Evolutionary conservation across 495 filamentous ascomycete genomes (phyloP), one percentile per base, ranked within the genome.

Genomic region (Penicillium tannophilum): DNA sequence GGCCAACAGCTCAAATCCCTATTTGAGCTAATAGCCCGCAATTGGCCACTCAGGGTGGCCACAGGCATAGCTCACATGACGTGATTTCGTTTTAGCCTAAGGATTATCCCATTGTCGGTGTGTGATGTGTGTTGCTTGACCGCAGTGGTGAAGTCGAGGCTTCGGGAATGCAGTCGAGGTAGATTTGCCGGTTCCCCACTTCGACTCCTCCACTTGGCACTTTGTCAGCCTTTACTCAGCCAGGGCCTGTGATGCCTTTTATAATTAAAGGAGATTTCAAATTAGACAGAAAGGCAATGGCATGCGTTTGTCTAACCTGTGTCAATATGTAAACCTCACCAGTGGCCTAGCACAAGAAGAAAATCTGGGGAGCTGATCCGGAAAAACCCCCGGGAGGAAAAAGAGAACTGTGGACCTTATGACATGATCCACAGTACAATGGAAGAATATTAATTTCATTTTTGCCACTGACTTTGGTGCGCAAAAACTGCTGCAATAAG

Each of bases 191-290:
- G 43, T 30, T 55, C 66, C 54, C 66, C 58, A 62, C 59, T 58
- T 20, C 41, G 17, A 23, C 33, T 44, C 54, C 58, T 61, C 64
- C 61, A 64, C 64, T 60, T 53, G 51, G 23, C 20, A 43, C 51
- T 67, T 69, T 62, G 67, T 69, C 62, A 69, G 55, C 51, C 11
- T 52, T 69, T 51, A 69, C 56, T 69, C 67, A 67, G 64, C 67
- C 10, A 2, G 2, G 23, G 52, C 20, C 46, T n/a, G 45, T 28
- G 46, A 24, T 49, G 14, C 16, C 39, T 41, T 41, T 7, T 41
- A 14, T 9, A 8, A 11, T 36, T 36, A 7, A n/a, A 41, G 3
- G 39, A 4, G 16, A 41, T n/a, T 0, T 41, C 16, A 17, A 6
- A n/a, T 41, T 6, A 41, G 16, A 36, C 6, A 11, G 39, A 41